These are phyloP conservation scores for Ploettnerulaceae sp. DNA, from an alignment of 2,329 filamentous ascomycete species.

Conservation along the genomic window DNA sequence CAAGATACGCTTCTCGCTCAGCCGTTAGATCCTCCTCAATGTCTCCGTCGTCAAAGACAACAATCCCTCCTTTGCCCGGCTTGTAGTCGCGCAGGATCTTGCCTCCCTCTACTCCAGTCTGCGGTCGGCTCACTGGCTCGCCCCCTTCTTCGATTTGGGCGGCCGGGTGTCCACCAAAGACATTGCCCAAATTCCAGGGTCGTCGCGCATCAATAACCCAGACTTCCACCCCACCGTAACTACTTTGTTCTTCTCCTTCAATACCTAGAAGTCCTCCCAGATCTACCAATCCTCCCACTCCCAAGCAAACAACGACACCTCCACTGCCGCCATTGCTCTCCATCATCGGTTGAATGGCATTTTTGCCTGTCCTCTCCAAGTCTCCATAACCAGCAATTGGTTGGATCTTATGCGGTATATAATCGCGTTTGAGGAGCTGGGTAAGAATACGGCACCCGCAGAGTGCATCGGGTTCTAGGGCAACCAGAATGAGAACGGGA, in stretches of 20 bases:
- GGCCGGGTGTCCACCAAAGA: conserved; percentile 70
- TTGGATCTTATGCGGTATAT: conserved; percentile 95
- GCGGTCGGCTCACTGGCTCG: conserved; percentile 42
- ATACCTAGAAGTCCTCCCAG: conserved; percentile 75
- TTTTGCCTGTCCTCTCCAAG: conserved; percentile 70
- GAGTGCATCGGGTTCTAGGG: conserved; percentile 90
- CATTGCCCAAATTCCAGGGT: conserved; percentile 91
- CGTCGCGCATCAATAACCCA: conserved; percentile 91
- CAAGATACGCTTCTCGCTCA: conserved; percentile 78
- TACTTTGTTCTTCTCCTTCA: conserved; percentile 58
- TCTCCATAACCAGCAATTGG: conserved; percentile 91
- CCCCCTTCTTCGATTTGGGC: conserved; percentile 42
- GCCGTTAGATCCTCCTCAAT: conserved; percentile 73
- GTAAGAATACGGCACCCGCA: conserved; percentile 95
- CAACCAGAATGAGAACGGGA: conserved; percentile 84
- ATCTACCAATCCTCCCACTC: conserved; percentile 88
- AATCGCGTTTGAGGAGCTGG: conserved; percentile 90
- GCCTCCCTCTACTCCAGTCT: conserved; percentile 66
- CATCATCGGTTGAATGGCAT: conserved; percentile 82
- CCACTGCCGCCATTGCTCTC: conserved; percentile 77
- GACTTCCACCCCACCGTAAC: conserved; percentile 80
- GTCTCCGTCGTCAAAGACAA: conserved; percentile 95
- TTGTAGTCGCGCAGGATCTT: conserved; percentile 67
- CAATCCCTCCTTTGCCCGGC: conserved; percentile 77
- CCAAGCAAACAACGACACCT: conserved; percentile 86